Conservation (phyloP, 768 basidiomycete species). For the Mycena venus region DNA sequence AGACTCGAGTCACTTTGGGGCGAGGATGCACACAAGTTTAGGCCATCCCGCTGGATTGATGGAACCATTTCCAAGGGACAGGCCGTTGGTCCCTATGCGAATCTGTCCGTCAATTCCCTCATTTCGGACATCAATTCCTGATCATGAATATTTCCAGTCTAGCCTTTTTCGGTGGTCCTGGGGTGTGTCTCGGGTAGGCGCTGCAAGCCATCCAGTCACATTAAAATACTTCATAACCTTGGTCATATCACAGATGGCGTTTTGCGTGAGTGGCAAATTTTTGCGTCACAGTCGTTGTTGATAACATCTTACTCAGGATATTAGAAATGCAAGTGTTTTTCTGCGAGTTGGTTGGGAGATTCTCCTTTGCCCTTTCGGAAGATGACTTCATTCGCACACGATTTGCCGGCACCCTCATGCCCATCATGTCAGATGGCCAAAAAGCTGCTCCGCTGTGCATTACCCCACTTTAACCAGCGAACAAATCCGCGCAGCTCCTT, state of each 20-base stretch:
- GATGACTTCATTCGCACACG: background rate
- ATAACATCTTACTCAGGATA: background rate
- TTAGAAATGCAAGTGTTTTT: slow-evolving; percentile 23
- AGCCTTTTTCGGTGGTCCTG: background rate
- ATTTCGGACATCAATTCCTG: background rate
- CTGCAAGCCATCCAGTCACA: background rate
- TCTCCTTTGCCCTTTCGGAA: slow-evolving; percentile 4
- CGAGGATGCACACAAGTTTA: background rate
- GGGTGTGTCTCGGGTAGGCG: background rate
- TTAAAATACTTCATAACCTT: background rate
- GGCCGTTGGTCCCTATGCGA: background rate
- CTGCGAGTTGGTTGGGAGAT: slow-evolving; percentile 13
- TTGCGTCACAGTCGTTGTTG: background rate
- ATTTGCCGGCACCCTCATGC: background rate
- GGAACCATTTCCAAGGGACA: background rate
- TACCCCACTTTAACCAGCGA: background rate
- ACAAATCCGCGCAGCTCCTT: background rate
- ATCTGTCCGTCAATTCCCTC: background rate
- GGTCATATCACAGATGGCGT: background rate
- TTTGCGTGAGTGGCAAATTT: slow-evolving; percentile 8
- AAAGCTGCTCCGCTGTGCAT: slow-evolving; percentile 7
- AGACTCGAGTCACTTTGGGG: background rate
- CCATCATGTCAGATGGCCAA: background rate
- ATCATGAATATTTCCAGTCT: background rate
- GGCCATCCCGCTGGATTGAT: background rate